Conservation (phyloP, 2,329 filamentous ascomycete genomes). For the Sclerotinia subarctica region DNA sequence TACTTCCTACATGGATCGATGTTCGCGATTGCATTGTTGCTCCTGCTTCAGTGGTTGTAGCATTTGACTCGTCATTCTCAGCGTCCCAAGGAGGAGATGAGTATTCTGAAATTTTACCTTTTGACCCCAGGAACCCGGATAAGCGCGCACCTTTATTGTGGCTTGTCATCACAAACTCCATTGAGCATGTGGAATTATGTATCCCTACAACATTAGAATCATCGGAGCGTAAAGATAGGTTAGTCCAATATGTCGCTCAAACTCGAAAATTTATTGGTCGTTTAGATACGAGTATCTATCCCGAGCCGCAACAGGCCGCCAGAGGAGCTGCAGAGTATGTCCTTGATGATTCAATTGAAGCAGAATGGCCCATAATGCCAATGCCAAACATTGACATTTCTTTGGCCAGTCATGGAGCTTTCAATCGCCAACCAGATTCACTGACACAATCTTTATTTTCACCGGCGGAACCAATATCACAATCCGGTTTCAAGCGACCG, state of each 20-base stretch:
- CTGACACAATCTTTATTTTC: conserved; percentile 13
- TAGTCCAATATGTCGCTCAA: conserved; percentile 32
- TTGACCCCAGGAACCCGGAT: conserved; percentile 19
- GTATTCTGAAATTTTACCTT: conserved; percentile 24
- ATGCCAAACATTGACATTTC: conserved; percentile 31
- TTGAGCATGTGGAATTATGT: conserved; percentile 37
- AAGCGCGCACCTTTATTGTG: conserved; percentile 30
- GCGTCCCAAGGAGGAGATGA: conserved; percentile 19
- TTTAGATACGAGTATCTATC: conserved; percentile 21
- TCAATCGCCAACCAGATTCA: background rate
- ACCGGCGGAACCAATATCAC: background rate
- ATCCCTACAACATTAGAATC: conserved; percentile 26
- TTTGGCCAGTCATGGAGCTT: background rate
- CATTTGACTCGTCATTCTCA: conserved; percentile 28
- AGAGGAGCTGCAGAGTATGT: conserved; percentile 31
- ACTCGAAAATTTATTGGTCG: conserved; percentile 29
- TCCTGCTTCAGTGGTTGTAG: conserved; percentile 30
- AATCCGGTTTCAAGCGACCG: conserved; percentile 21
- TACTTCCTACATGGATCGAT: conserved; percentile 31
- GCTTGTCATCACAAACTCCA: conserved; percentile 33
- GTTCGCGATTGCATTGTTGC: conserved; percentile 19
- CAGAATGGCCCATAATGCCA: conserved; percentile 29
- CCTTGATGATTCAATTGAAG: conserved; percentile 4
- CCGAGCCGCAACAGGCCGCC: conserved; percentile 31
- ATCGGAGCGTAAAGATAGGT: conserved; percentile 26